These are phyloP conservation scores for Cutaneotrichosporon cavernicola DNA, from an alignment of 1,284 basidiomycete species.

Conservation along the genomic window DNA sequence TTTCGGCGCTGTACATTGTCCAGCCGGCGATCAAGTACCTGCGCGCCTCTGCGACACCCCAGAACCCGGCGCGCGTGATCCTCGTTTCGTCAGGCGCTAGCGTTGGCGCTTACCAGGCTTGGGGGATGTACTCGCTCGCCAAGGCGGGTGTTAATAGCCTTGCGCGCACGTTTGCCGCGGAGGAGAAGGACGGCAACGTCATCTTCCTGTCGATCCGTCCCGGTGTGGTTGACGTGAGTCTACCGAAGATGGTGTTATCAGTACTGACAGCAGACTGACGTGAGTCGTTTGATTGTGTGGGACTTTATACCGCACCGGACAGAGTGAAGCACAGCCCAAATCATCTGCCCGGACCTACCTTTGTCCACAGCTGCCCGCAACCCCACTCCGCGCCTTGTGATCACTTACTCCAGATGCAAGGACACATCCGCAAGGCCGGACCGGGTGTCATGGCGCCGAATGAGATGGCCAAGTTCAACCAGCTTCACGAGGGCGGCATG, in stretches of 20 bases:
- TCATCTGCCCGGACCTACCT: neutral
- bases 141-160: conserved; percentile 58
- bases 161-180: conserved; percentile 55
- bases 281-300: conserved; percentile 7
- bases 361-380: neutral
- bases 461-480: conserved; percentile 54
- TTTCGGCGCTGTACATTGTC: conserved; percentile 56
- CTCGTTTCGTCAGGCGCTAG: conserved; percentile 58
- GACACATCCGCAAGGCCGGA: conserved; percentile 44
- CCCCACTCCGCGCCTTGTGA: neutral
- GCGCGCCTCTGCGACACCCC: conserved; percentile 40
- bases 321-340: neutral
- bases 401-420: conserved; percentile 48
- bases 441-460: conserved; percentile 47
- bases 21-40: conserved; percentile 55
- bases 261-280: conserved; percentile 25
- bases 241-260: neutral
- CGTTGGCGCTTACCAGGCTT: conserved; percentile 54
- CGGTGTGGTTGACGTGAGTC: conserved; percentile 56
- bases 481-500: conserved; percentile 53
- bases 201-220: conserved; percentile 56
- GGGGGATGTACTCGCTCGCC: conserved; percentile 56
- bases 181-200: conserved; percentile 54
- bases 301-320: too few species aligned
- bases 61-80: conserved; percentile 48